Percentiles rank a stretch among this genome's conserved stretches.
These are phyloP conservation scores for Ogataea nonfermentans DNA, from an alignment of 805 yeast genomes.

Conservation along the genomic window DNA sequence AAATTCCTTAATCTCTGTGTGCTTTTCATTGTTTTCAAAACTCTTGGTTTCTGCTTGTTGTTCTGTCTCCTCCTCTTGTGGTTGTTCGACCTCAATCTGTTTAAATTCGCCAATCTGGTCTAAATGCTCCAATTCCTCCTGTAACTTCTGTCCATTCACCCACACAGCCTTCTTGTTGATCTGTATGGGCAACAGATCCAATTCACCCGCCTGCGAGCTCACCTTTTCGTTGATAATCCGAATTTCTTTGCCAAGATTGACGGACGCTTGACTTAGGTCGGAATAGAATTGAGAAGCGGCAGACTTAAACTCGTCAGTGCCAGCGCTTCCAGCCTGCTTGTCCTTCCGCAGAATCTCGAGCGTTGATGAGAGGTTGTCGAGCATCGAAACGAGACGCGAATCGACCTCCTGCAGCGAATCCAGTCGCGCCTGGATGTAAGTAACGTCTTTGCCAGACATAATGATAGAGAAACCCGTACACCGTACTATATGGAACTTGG, in stretches of 20 bases:
- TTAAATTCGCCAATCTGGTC: slow-evolving; percentile 25
- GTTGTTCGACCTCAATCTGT: slow-evolving; percentile 3
- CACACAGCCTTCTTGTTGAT: slow-evolving; percentile 70
- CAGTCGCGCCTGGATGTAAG: slow-evolving; percentile 48
- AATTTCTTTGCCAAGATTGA: slow-evolving; percentile 62
- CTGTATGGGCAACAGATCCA: slow-evolving; percentile 59
- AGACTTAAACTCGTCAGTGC: slow-evolving; percentile 38
- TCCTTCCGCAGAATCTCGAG: slow-evolving; percentile 41
- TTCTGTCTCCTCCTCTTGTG: slow-evolving; percentile 4
- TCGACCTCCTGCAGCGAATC: slow-evolving; percentile 54
- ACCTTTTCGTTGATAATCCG: slow-evolving; percentile 59
- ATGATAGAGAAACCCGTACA: slow-evolving; percentile 8
- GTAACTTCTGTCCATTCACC: slow-evolving; percentile 58
- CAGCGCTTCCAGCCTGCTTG: slow-evolving; percentile 26
- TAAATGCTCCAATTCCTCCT: slow-evolving; percentile 41
- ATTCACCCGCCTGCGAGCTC: slow-evolving; percentile 35
- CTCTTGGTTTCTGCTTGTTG: slow-evolving; percentile 1
- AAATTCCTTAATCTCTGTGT: not conserved
- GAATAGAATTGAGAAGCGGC: slow-evolving; percentile 50
- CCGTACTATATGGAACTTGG: slow-evolving; percentile 4
- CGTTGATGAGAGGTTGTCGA: slow-evolving; percentile 48
- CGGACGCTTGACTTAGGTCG: slow-evolving; percentile 57
- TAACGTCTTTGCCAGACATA: slow-evolving; percentile 17
- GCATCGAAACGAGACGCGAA: slow-evolving; percentile 45
- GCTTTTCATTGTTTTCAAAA: not conserved